Evolutionary conservation across 2,329 filamentous ascomycete species (phyloP).

Genomic region (Trichoderma harzianum): DNA sequence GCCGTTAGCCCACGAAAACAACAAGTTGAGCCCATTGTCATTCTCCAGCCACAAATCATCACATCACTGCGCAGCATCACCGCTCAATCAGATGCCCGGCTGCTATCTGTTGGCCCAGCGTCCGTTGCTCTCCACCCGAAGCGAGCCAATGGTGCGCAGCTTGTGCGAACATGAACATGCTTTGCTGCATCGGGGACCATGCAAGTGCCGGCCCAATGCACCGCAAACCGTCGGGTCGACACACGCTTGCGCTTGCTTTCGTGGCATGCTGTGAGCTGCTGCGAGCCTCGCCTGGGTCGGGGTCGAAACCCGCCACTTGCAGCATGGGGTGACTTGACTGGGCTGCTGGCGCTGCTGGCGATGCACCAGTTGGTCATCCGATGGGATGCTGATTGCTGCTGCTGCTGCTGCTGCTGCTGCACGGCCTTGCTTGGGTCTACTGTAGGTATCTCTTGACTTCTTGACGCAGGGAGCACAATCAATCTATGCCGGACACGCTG

Average conservation of each 20-base stretch:
- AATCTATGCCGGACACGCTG: constrained; percentile 16
- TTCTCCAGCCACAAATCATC: constrained; percentile 3
- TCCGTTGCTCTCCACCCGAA: constrained; percentile 10
- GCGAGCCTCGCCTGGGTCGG: constrained; percentile 12
- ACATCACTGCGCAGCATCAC: neutral
- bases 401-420: constrained; percentile 5
- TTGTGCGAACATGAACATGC: constrained; percentile 11
- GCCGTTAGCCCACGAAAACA: neutral
- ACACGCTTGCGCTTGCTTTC: constrained; percentile 37
- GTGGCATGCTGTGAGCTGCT: constrained; percentile 34
- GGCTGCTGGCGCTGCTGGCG: neutral
- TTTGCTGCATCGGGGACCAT: constrained; percentile 18
- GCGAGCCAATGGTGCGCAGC: constrained; percentile 12
- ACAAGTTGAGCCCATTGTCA: neutral
- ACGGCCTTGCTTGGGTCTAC: neutral
- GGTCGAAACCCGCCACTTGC: neutral
- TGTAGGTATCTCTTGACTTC: neutral
- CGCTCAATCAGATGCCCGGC: constrained; percentile 9
- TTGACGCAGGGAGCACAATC: neutral
- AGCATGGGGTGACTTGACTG: constrained; percentile 7
- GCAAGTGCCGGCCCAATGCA: constrained; percentile 20
- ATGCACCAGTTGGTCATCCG: constrained; percentile 19
- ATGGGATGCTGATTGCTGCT: constrained; percentile 6
- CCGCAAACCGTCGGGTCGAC: constrained; percentile 23
- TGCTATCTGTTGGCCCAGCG: constrained; percentile 7